Conservation (phyloP, 768 basidiomycete genomes). For the Leucocoprinus birnbaumii region DNA sequence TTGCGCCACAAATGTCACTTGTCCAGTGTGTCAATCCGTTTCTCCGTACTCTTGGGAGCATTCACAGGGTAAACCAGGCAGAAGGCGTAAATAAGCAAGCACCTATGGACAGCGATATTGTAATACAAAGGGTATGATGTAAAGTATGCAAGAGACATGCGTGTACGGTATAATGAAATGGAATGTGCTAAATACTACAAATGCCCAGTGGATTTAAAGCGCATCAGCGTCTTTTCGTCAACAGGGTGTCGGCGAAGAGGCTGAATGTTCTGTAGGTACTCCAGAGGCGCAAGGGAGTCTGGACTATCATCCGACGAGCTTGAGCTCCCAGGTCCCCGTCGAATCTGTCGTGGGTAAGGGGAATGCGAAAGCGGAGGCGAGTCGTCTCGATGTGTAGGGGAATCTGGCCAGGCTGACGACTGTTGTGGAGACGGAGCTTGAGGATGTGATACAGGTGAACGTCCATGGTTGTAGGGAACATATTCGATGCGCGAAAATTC, state of each 20-base stretch:
- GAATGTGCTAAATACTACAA: slow-evolving; percentile 11
- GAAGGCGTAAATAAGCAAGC: background rate
- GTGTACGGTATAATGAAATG: background rate
- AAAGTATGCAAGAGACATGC: slow-evolving; percentile 1
- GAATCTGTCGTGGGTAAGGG: slow-evolving; percentile 14
- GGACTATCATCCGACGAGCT: slow-evolving; percentile 26
- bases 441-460: slow-evolving; percentile 18
- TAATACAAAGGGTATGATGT: background rate
- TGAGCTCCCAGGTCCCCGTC: slow-evolving; percentile 25
- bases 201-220: slow-evolving; percentile 25
- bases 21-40: slow-evolving; percentile 7
- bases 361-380: background rate
- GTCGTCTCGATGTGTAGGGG: slow-evolving; percentile 14
- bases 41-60: background rate
- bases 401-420: slow-evolving; percentile 17
- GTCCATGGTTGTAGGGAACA: slow-evolving; percentile 36
- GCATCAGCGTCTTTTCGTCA: slow-evolving; percentile 48
- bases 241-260: slow-evolving; percentile 66
- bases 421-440: slow-evolving; percentile 17
- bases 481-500: slow-evolving; percentile 42
- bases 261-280: slow-evolving; percentile 64
- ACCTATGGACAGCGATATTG: background rate
- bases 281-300: slow-evolving; percentile 55
- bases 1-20: slow-evolving; percentile 13
- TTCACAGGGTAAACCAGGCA: background rate